Evolutionary conservation across 2,329 filamentous ascomycete genomes (phyloP), one percentile per base, ranked within the genome.

Genomic region (Xylaria sp.): DNA sequence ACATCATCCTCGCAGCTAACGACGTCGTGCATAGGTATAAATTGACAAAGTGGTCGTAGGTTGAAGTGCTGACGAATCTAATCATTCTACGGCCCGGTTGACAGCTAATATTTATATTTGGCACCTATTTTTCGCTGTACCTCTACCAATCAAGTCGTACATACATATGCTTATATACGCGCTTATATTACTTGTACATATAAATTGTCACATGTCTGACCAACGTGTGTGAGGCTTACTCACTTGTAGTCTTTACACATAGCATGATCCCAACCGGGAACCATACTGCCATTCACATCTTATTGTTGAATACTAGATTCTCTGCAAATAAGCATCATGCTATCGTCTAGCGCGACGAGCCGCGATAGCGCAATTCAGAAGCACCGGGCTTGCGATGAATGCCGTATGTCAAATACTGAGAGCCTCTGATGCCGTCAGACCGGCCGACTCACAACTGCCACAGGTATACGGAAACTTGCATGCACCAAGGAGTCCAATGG

Each of bases 351-450:
- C 25, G 56, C 63, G 39, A 64, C 56, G 48, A 59, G 51, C 18
- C 69, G 58, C 69, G 63, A 41, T 58, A 66, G 65, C 23, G 57
- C 71, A 25, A 72, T 67, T 13, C 76, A 81, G 69, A 90, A 88
- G 76, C 88, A 87, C 71, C 84, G 88, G 57, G 89, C 89, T 69
- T 91, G 89, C 78, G 89, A 91, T 78, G 89, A 90, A 78, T 91
- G 89, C 80, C 85, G 89, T 91, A 84, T 80, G 88, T 84, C 48
- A 37, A 37, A 10, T 28, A 37, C 4, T 10, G 1, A 28, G 23
- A 46, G 60, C 61, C 50, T n/a, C 56, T 37, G 31, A 58, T 7
- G 12, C 23, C 18, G 50, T 23, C 20, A 18, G 56, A 59, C 44
- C 41, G 13, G 58, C 58, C 25, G 46, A 34, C 63, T 60, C 23